Evolutionary conservation across 305 asterid genomes (phyloP).

Genomic region (Vinca major): DNA sequence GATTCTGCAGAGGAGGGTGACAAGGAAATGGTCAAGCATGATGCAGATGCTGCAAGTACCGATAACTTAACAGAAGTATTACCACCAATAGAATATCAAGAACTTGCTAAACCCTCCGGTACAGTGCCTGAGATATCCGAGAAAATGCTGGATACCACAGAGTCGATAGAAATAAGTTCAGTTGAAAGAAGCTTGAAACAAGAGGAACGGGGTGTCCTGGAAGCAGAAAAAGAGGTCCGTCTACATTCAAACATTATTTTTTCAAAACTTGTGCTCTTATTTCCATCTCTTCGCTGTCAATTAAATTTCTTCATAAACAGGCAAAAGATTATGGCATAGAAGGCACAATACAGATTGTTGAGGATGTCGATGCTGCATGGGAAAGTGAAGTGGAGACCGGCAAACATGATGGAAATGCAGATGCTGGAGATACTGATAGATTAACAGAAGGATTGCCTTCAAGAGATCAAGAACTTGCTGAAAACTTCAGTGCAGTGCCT

Average conservation of each 20-base stretch:
- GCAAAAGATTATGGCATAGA: neutral
- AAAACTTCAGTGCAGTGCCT: slow-evolving; percentile 1
- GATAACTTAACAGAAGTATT: neutral
- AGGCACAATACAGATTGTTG: slow-evolving; percentile 9
- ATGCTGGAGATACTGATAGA: neutral
- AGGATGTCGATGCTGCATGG: neutral
- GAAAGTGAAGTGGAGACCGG: neutral
- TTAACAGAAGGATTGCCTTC: neutral
- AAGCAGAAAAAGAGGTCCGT: neutral
- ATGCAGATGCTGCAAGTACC: neutral
- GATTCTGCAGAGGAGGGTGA: neutral
- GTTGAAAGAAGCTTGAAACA: neutral
- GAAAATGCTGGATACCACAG: neutral
- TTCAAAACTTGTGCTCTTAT: neutral
- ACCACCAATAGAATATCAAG: neutral
- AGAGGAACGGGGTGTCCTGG: neutral
- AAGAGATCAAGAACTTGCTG: neutral
- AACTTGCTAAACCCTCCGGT: neutral
- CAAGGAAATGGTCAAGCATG: neutral
- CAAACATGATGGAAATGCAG: neutral
- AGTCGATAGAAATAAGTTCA: neutral
- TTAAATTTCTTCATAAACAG: neutral
- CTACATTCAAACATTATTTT: neutral
- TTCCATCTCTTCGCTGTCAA: neutral
- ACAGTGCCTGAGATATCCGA: neutral